A percentile compares a stretch with the other conserved stretches of the same genome.
These are phyloP conservation scores for Hanseniaspora sp. DNA, from an alignment of 1,139 yeast species.

Conservation along the genomic window DNA sequence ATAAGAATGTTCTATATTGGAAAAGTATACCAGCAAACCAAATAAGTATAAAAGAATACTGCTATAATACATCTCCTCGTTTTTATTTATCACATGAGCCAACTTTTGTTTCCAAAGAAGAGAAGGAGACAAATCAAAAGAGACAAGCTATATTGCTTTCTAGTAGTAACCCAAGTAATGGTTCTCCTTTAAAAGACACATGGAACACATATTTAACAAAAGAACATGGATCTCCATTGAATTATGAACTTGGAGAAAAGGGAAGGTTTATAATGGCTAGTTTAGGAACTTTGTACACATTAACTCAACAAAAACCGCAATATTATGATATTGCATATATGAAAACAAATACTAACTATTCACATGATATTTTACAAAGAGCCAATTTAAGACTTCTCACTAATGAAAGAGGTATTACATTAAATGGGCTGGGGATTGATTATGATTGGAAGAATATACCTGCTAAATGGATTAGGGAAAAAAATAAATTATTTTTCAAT, in stretches of 20 bases:
- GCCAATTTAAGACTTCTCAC: conserved; percentile 5
- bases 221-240: not conserved
- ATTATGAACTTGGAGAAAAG: not conserved
- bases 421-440: not conserved
- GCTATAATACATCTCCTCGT: not conserved
- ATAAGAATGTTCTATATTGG: not conserved
- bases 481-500: not conserved
- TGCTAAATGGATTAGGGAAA: not conserved
- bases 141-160: not conserved
- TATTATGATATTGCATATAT: not conserved
- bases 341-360: not conserved
- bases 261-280: conserved; percentile 1
- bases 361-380: not conserved
- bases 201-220: not conserved
- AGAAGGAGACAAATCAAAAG: not conserved
- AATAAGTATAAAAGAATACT: not conserved
- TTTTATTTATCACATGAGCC: not conserved
- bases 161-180: not conserved
- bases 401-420: conserved; percentile 3
- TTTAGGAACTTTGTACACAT: not conserved
- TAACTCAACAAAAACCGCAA: not conserved
- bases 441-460: not conserved
- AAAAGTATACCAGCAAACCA: not conserved
- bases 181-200: not conserved
- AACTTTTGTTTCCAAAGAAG: not conserved